Evolutionary conservation across 345 rosid genomes (phyloP), one percentile per base, ranked within the genome.

Genomic region (Dimocarpus longan): DNA sequence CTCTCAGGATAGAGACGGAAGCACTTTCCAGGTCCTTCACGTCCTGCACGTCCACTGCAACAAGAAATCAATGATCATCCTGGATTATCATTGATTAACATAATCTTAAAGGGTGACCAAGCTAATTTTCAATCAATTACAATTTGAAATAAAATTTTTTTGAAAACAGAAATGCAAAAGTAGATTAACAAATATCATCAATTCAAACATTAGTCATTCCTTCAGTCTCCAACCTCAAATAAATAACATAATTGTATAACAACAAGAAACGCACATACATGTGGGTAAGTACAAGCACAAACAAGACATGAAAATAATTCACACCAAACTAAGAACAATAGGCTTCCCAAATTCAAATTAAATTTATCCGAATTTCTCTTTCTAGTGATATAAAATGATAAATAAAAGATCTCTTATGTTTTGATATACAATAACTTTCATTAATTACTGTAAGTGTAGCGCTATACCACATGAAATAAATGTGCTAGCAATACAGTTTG

Each of bases 1-100:
- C 83, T 85, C 86, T 95, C 96, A 8, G 91, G 95, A 82, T 93
- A 95, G 69, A 95, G 97, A 71, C 97, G 95, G 76, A 93, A 95
- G 84, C 97, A 95, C 80, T 93, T 93, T 74, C 98, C 99, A 56
- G 95, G 97, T 72, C 93, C 94, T 84, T 92, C 98, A 79, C 97
- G 98, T 72, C 99, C 99, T 74, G 99, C 97, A 22, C 95, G 96
- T 62, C 99, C 99, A 87, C 98, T 93, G 85, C 78, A 84, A 67
- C 22, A 79, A 78, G 73, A 84, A 59, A 82, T 50, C 15, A 43
- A 52, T 73, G 56, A 40, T 74, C 57, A 79, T 44, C 21, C 10
- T 57, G 15, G 62, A 80, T 26, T 24, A 40, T 76, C 46, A 64
- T 77, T 21, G 59, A 37, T 66, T 59, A 65, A 42, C 18, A 70